Percentiles rank a stretch among this genome's conserved stretches.
These are phyloP conservation scores for Pythium apleroticum DNA, from an alignment of 352 stramenopile species.

Conservation along the genomic window DNA sequence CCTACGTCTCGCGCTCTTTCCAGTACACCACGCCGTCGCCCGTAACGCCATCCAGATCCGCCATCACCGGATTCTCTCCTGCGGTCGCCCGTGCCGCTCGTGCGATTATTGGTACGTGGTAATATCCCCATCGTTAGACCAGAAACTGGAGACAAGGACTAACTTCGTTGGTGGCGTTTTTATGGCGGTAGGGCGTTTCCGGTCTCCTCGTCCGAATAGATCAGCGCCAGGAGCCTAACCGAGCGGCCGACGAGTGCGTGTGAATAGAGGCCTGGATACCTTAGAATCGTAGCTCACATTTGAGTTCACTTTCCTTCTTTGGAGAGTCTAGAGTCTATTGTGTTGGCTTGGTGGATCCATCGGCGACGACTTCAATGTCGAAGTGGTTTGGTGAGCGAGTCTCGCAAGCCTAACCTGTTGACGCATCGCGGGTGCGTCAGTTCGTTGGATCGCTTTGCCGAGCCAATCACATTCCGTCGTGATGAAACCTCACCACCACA, in stretches of 20 bases:
- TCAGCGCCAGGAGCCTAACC: background rate
- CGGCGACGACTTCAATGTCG: constrained; percentile 28
- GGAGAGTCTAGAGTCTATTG: too few relatives aligned
- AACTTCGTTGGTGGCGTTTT: too few relatives aligned
- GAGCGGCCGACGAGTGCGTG: too few relatives aligned
- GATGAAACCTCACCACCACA: constrained; percentile 4
- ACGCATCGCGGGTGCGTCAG: constrained; percentile 3
- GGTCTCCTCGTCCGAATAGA: background rate
- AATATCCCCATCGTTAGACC: background rate
- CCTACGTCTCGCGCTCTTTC: constrained; percentile 76
- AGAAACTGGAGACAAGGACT: background rate
- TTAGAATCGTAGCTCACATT: too few relatives aligned
- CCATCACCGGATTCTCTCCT: constrained; percentile 35
- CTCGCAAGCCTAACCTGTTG: constrained; percentile 6
- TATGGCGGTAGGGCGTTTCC: background rate
- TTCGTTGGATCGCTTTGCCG: background rate
- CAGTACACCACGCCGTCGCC: constrained; percentile 51
- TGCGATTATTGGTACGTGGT: constrained; percentile 24
- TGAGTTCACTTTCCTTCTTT: too few relatives aligned
- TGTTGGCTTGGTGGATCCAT: too few relatives aligned
- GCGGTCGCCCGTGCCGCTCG: constrained; percentile 25
- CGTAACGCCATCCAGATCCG: constrained; percentile 7
- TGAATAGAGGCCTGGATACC: too few relatives aligned
- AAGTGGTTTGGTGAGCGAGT: constrained; percentile 2
- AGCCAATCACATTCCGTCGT: constrained; percentile 2